These are phyloP conservation scores for Cymodocea nodosa DNA, from an alignment of 116 monocot genomes.

Conservation along the genomic window DNA sequence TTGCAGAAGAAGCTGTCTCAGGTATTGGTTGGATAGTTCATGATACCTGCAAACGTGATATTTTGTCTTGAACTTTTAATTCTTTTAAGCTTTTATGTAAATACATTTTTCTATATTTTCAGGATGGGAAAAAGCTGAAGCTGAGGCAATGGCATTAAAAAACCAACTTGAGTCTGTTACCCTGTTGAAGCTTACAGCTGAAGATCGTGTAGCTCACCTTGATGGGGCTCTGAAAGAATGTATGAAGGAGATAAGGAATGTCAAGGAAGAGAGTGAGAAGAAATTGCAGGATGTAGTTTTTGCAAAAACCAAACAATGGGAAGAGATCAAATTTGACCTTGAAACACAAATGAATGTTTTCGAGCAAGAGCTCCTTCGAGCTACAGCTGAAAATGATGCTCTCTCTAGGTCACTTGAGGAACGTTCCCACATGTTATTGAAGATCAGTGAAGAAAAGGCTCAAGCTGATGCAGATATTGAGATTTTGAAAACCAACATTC, in stretches of 20 bases:
- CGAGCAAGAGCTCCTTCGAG: slow-evolving; percentile 52
- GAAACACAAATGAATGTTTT: slow-evolving; percentile 45
- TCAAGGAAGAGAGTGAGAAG: slow-evolving; percentile 77
- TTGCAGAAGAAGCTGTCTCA: slow-evolving; percentile 61
- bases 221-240: slow-evolving; percentile 76
- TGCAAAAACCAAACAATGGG: slow-evolving; percentile 65
- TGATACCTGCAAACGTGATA: not conserved
- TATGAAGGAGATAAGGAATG: slow-evolving; percentile 69
- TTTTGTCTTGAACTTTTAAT: not conserved
- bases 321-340: slow-evolving; percentile 44
- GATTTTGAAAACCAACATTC: slow-evolving; percentile 35
- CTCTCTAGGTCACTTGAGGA: slow-evolving; percentile 71
- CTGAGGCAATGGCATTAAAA: slow-evolving; percentile 64
- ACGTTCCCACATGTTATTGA: slow-evolving; percentile 42
- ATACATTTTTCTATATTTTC: not conserved
- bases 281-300: slow-evolving; percentile 64
- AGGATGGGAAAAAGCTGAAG: slow-evolving; percentile 93
- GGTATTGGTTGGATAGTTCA: slow-evolving; percentile 16
- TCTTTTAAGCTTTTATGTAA: not conserved
- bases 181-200: slow-evolving; percentile 45
- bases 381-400: slow-evolving; percentile 55
- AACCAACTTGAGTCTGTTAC: slow-evolving; percentile 60
- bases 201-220: slow-evolving; percentile 54
- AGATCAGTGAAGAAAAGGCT: slow-evolving; percentile 57
- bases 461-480: slow-evolving; percentile 65